These are phyloP conservation scores for Agaricus blazei DNA, from an alignment of 768 basidiomycete species.

Conservation along the genomic window DNA sequence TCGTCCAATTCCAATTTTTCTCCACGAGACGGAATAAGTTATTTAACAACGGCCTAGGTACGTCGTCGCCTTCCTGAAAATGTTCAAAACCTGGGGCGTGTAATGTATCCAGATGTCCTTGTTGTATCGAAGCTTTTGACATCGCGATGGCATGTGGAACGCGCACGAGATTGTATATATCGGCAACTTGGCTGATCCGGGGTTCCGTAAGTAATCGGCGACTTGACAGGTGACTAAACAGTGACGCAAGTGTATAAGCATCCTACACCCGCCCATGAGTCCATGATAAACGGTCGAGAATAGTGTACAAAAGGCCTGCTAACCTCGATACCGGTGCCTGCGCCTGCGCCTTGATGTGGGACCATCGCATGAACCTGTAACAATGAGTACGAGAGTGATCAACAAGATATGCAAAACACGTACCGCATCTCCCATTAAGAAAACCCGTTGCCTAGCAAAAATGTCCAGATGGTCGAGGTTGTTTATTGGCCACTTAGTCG, in stretches of 20 bases:
- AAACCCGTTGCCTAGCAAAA: constrained; percentile 16
- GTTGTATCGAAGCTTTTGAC: constrained; percentile 9
- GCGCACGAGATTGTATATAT: constrained; percentile 22
- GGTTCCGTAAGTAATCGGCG: constrained; percentile 15
- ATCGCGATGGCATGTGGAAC: constrained; percentile 21
- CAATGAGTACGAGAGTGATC: background rate
- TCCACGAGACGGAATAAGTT: constrained; percentile 15
- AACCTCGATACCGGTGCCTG: constrained; percentile 45
- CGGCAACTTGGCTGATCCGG: constrained; percentile 13
- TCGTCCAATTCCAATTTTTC: constrained; percentile 21
- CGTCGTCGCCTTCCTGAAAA: constrained; percentile 21
- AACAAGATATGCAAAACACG: background rate
- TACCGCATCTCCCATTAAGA: constrained; percentile 21
- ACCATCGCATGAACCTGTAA: constrained; percentile 39
- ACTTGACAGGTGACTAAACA: constrained; percentile 31
- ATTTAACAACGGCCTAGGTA: constrained; percentile 17
- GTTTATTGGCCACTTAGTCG: constrained; percentile 19
- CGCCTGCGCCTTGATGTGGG: constrained; percentile 44
- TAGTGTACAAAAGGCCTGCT: background rate
- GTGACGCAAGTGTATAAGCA: constrained; percentile 31
- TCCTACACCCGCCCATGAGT: constrained; percentile 28
- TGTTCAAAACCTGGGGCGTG: constrained; percentile 21
- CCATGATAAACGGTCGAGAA: constrained; percentile 18
- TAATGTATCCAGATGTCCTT: constrained; percentile 10
- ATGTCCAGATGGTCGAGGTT: constrained; percentile 12